A percentile compares a stretch with the other conserved stretches of the same genome.
phyloP scores from a whole-genome alignment of 2,329 filamentous ascomycete genomes.

The Mycosphaerella sp. region DNA sequence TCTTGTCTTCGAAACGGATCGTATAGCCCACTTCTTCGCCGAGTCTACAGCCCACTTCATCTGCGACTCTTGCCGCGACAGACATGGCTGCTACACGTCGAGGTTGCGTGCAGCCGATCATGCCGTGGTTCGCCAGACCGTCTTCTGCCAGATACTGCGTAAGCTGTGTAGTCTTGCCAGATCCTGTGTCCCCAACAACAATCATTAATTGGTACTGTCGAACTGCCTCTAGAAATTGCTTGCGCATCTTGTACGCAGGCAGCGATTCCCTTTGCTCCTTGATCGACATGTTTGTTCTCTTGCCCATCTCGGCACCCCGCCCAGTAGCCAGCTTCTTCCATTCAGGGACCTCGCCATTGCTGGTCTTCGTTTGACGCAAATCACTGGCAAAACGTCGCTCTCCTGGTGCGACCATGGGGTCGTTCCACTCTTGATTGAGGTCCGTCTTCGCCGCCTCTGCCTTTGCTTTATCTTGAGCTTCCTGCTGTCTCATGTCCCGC shows the following conservation, averaged over 20 bases:
- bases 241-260: constrained; percentile 83
- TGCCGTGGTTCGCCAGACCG: constrained; percentile 77
- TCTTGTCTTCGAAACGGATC: constrained; percentile 95
- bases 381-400: constrained; percentile 86
- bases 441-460: constrained; percentile 73
- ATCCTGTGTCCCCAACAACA: constrained; percentile 94
- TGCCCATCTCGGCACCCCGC: constrained; percentile 70
- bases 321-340: constrained; percentile 77
- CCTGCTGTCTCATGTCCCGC: constrained; percentile 80
- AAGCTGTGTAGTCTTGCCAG: constrained; percentile 93
- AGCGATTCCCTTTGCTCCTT: constrained; percentile 88
- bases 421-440: constrained; percentile 86
- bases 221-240: constrained; percentile 81
- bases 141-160: constrained; percentile 93
- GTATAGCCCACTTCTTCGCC: constrained; percentile 95
- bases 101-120: constrained; percentile 95
- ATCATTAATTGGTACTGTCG: constrained; percentile 84
- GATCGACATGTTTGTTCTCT: constrained; percentile 83
- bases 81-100: constrained; percentile 97
- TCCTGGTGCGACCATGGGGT: constrained; percentile 85
- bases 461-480: constrained; percentile 70
- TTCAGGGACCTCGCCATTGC: constrained; percentile 69
- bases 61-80: constrained; percentile 90
- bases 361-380: constrained; percentile 61
- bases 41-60: constrained; percentile 87